Evolutionary conservation across 352 stramenopile species (phyloP), one percentile per base, ranked within the genome.

Genomic region (Globisporangium carolinianum): DNA sequence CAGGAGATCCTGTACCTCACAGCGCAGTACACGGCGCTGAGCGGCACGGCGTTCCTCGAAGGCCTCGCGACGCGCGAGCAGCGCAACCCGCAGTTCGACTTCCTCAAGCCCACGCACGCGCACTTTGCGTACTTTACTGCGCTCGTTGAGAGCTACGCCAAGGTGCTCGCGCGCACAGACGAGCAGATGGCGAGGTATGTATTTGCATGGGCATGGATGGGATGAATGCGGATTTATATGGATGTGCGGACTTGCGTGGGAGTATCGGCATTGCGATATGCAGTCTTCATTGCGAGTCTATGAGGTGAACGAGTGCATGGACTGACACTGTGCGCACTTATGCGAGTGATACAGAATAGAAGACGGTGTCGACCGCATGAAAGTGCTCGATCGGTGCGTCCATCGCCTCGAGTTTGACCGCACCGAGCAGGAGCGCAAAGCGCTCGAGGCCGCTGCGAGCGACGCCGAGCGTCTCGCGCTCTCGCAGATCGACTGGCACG

Each of bases 81-180:
- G 75, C 91, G 82, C 49, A 99, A 99, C 73, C 91, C 95, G 45
- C 81, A 97, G 69, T 98, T 98, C 72, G 87, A 97, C 62, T 99
- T 99, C 70, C 73, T 99, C 47, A 98, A 99, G 71, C 96, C 97
- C 12, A 96, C 94, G 43, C 91, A 99, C 69, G 80, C 88, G 18
- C 76, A 99, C 45, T 99, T 99, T 82, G 87, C 91, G 36, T 99
- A 99, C 66, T 99, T 99, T 71, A 98, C 91, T 6, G 83, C 93
- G 38, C 76, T 99, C 6, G 96, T 99, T 10, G 96, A 99, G 76
- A 91, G 84, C 43, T 99, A 99, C 74, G 84, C 74, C 3, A 84
- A 94, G 47, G 86, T 97, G 41, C 59, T 98, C 18, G 72, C 80
- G 18, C 93, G 84, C 62, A 68, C 76, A 17, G 73, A 87, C 17